These are phyloP conservation scores for Drechslerella coelobrocha DNA, from an alignment of 2,329 filamentous ascomycete species.

Conservation along the genomic window DNA sequence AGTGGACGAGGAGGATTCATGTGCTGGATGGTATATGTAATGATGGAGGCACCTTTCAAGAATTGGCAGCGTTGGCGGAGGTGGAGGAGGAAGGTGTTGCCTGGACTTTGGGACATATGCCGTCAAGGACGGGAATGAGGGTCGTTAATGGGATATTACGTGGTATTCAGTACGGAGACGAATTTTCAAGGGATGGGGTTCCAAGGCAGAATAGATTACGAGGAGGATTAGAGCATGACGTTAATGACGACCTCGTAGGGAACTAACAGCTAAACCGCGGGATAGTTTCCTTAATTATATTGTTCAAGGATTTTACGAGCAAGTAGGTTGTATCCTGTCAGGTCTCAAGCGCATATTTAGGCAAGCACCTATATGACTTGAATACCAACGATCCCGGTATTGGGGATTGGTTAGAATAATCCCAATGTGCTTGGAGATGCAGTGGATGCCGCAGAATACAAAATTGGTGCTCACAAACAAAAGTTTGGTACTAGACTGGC, in stretches of 20 bases:
- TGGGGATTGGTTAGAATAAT: no score
- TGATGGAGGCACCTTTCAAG: conserved; percentile 52
- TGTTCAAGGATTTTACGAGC: no score
- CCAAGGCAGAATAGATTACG: background rate
- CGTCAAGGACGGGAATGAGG: conserved; percentile 14
- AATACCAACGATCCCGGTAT: no score
- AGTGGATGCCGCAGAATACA: no score
- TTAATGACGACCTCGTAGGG: conserved; percentile 34
- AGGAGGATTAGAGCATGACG: conserved; percentile 22
- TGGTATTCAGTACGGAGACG: conserved; percentile 10
- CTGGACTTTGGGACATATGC: conserved; percentile 43
- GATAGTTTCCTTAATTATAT: no score
- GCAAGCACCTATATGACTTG: no score
- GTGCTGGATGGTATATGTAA: conserved; percentile 51
- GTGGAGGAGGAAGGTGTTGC: conserved; percentile 51
- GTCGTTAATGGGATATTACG: conserved; percentile 25
- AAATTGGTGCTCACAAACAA: no score
- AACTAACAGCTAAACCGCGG: no score
- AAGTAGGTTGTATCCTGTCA: no score
- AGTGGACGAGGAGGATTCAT: conserved; percentile 51
- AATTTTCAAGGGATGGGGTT: conserved; percentile 17
- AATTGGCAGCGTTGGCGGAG: conserved; percentile 51
- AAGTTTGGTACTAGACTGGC: no score
- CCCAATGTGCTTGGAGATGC: no score
- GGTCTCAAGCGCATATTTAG: no score